Evolutionary conservation across 148 eudicot species (phyloP).

Genomic region (Limonium bicolor): DNA sequence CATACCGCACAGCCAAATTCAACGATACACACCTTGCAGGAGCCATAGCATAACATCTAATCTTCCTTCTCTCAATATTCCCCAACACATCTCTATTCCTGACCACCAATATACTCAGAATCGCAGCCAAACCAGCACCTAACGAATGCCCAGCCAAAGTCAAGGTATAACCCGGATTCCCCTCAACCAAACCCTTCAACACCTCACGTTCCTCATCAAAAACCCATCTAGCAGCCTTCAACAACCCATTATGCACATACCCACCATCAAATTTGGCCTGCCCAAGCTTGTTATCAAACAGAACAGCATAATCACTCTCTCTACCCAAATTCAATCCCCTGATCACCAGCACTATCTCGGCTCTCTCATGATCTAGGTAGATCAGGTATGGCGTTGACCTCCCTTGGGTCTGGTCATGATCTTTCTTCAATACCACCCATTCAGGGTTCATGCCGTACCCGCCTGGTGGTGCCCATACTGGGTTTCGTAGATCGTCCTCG

Average conservation of each 20-base stretch:
- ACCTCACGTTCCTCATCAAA: conserved; percentile 48
- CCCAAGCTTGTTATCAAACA: conserved; percentile 82
- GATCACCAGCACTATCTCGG: conserved; percentile 57
- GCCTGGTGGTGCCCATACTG: conserved; percentile 85
- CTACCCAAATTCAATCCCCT: conserved; percentile 82
- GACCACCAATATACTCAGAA: conserved; percentile 51
- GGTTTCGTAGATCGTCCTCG: conserved; percentile 77
- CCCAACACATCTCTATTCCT: conserved; percentile 63
- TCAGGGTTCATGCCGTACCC: conserved; percentile 82
- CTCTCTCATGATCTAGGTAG: conserved; percentile 66
- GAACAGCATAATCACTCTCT: conserved; percentile 60
- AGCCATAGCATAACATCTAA: conserved; percentile 88
- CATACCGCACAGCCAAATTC: conserved; percentile 93
- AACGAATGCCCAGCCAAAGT: conserved; percentile 92
- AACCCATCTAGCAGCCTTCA: conserved; percentile 76
- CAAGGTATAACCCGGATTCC: conserved; percentile 55
- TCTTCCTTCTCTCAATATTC: conserved; percentile 50
- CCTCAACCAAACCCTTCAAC: conserved; percentile 48
- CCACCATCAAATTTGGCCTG: conserved; percentile 74
- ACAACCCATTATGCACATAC: conserved; percentile 82
- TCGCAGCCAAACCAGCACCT: conserved; percentile 81
- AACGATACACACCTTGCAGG: conserved; percentile 86
- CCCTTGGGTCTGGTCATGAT: conserved; percentile 45
- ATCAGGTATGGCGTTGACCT: conserved; percentile 66
- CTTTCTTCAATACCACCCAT: conserved; percentile 50